A percentile compares a stretch with the other conserved stretches of the same genome.
Conservation (phyloP, 495 filamentous ascomycete species). For the Penicillium silybi region DNA sequence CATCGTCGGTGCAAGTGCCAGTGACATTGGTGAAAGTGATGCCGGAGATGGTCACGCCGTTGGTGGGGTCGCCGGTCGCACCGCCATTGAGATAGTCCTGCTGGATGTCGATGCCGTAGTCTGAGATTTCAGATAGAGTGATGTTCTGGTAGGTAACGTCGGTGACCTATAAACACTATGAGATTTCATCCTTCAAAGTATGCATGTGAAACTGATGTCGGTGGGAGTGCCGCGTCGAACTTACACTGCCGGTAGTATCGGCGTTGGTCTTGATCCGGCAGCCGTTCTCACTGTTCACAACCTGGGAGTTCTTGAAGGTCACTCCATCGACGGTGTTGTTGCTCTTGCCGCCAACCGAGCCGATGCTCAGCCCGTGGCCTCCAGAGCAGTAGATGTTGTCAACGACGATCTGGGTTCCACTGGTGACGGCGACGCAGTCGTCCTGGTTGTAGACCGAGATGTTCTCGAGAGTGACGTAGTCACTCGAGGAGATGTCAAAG, state of each 20-base stretch:
- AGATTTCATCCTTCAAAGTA: not conserved
- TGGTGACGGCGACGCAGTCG: slow-evolving; percentile 58
- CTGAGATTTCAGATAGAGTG: too few relatives aligned
- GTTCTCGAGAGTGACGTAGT: slow-evolving; percentile 47
- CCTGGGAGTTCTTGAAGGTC: slow-evolving; percentile 19
- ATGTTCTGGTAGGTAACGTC: too few relatives aligned
- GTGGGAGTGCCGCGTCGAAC: not conserved
- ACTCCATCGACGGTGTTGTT: slow-evolving; percentile 46
- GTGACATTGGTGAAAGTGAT: slow-evolving; percentile 39
- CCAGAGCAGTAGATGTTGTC: slow-evolving; percentile 34
- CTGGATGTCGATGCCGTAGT: slow-evolving; percentile 43
- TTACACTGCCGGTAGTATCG: slow-evolving; percentile 34
- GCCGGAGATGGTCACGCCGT: slow-evolving; percentile 39
- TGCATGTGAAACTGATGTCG: not conserved
- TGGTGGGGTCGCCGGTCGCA: slow-evolving; percentile 40
- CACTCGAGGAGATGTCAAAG: slow-evolving; percentile 54
- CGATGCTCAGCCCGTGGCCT: slow-evolving; percentile 46
- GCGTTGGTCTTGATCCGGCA: slow-evolving; percentile 46
- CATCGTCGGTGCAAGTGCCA: slow-evolving; percentile 32
- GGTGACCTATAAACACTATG: slow-evolving; percentile 15
- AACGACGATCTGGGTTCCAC: slow-evolving; percentile 15
- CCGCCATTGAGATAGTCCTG: slow-evolving; percentile 50
- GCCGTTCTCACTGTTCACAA: slow-evolving; percentile 23
- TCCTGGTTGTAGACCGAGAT: slow-evolving; percentile 58
- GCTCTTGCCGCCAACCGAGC: slow-evolving; percentile 45